phyloP scores from a whole-genome alignment of 208 protist genomes.

The Trypanosoma vivax region DNA sequence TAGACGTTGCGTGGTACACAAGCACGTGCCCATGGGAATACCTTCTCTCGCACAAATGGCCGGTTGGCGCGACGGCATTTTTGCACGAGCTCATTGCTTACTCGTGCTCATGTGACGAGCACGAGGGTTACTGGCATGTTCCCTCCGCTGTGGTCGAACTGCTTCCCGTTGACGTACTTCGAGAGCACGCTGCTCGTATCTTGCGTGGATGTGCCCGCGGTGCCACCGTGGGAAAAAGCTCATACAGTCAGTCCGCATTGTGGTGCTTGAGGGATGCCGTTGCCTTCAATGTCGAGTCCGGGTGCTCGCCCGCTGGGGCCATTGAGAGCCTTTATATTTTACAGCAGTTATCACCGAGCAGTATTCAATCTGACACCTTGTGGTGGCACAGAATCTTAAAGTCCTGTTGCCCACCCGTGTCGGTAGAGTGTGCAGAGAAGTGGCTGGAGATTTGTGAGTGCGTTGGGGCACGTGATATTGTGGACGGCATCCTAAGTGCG shows the following conservation, averaged over 20 bases:
- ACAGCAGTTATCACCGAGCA: background rate
- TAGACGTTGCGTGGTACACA: constrained; percentile 12
- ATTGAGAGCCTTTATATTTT: constrained; percentile 11
- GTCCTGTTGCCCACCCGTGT: background rate
- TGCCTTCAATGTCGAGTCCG: background rate
- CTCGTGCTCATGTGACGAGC: too few relatives aligned
- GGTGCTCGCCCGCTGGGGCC: background rate
- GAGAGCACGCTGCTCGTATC: background rate
- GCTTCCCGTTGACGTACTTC: constrained; percentile 1
- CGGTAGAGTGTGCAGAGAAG: background rate
- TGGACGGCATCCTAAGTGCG: background rate
- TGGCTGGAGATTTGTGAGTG: constrained; percentile 4
- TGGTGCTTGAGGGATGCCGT: constrained; percentile 4
- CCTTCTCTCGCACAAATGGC: background rate
- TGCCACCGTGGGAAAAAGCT: background rate
- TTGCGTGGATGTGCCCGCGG: constrained; percentile 9
- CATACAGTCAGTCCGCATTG: background rate
- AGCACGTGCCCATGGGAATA: background rate
- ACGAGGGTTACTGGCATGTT: too few relatives aligned
- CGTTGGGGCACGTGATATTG: background rate
- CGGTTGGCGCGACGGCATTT: background rate
- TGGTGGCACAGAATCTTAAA: constrained; percentile 9
- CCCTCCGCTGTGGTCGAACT: background rate
- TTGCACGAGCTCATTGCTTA: constrained; percentile 1
- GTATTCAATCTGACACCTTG: too few relatives aligned